Conservation (phyloP, 202 grass and related monocot genomes). For the Schoenoplectus tabernaemontani region DNA sequence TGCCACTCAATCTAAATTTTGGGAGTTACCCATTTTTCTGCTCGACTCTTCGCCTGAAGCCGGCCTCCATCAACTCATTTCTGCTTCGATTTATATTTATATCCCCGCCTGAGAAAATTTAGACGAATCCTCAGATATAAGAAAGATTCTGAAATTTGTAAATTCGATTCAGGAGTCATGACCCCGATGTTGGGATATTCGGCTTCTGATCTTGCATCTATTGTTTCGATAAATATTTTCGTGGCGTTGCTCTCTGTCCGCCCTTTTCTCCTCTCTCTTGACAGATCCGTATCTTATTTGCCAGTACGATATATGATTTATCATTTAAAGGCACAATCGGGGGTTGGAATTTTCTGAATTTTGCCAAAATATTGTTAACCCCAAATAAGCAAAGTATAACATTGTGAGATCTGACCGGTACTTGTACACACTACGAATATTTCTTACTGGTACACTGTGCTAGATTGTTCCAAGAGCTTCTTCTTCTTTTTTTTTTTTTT, state of each 20-base stretch:
- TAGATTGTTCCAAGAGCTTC: not conserved
- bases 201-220: conserved; percentile 1
- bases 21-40: not conserved
- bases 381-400: not conserved
- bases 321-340: not conserved
- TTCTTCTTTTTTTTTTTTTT: not conserved
- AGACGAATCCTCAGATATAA: not conserved
- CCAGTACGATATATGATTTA: not conserved
- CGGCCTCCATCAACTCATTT: not conserved
- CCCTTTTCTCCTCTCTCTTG: not conserved
- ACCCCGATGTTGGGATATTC: not conserved
- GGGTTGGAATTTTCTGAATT: not conserved
- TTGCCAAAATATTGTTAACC: not conserved
- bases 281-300: not conserved
- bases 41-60: not conserved
- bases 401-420: not conserved
- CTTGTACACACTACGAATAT: not conserved
- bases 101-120: not conserved
- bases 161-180: not conserved
- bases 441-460: not conserved
- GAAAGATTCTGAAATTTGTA: not conserved
- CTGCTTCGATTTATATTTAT: not conserved
- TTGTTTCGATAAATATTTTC: conserved; percentile 18
- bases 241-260: not conserved
- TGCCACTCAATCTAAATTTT: not conserved